Conservation (phyloP, 768 basidiomycete species). For the Leucosporidium creatinivorum region DNA sequence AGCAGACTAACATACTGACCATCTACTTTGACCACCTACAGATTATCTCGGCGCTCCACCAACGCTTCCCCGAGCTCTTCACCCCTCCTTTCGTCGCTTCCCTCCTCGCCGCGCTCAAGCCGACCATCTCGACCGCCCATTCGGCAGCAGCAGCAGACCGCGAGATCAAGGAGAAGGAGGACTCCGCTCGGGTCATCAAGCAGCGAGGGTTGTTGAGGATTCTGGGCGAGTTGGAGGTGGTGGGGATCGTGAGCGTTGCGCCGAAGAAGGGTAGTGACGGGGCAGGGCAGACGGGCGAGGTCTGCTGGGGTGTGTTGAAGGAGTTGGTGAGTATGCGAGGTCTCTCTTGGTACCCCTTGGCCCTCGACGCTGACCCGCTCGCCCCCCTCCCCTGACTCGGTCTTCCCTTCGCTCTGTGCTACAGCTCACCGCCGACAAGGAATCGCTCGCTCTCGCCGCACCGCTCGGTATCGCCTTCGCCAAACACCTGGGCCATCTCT, state of each 20-base stretch:
- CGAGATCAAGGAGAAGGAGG: conserved; percentile 72
- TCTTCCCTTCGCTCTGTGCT: no score
- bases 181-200: conserved; percentile 63
- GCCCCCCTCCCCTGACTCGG: neutral
- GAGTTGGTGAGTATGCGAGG: conserved; percentile 59
- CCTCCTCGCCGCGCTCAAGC: conserved; percentile 47
- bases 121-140: conserved; percentile 51
- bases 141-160: conserved; percentile 60
- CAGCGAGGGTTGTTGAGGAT: conserved; percentile 82
- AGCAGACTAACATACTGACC: neutral
- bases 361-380: neutral
- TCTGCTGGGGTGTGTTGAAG: conserved; percentile 78
- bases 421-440: conserved; percentile 37
- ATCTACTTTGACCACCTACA: conserved; percentile 40
- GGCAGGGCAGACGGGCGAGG: conserved; percentile 65
- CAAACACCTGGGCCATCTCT: conserved; percentile 82
- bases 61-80: conserved; percentile 73
- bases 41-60: conserved; percentile 82
- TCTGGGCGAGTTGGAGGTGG: conserved; percentile 79
- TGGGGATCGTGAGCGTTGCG: conserved; percentile 59
- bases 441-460: conserved; percentile 46
- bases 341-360: neutral
- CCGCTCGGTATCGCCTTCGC: conserved; percentile 87
- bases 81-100: conserved; percentile 61
- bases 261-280: conserved; percentile 52